Evolutionary conservation across 176 grass and related monocot genomes (phyloP).

Genomic region (Avena insularis): DNA sequence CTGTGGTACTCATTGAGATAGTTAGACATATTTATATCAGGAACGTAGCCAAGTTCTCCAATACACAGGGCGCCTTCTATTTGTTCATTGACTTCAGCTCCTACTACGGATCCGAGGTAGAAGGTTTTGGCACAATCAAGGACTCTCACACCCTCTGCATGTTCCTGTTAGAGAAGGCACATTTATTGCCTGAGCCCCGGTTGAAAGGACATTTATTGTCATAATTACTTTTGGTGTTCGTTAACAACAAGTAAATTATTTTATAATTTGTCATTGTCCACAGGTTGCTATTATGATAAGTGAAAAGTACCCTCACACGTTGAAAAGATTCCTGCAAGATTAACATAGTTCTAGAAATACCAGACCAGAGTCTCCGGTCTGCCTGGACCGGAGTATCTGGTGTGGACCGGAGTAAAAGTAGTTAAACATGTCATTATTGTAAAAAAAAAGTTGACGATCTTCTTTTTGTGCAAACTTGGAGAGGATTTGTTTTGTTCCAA

Average conservation of each 20-base stretch:
- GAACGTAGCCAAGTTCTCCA: constrained; percentile 25
- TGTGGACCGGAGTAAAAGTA: neutral
- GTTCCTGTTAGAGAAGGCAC: constrained; percentile 83
- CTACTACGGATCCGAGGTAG: constrained; percentile 78
- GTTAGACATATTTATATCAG: neutral
- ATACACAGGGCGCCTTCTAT: constrained; percentile 64
- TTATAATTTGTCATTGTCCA: too few species aligned
- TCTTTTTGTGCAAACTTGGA: neutral
- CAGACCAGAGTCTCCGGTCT: too few species aligned
- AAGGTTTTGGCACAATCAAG: constrained; percentile 72
- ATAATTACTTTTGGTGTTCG: too few species aligned
- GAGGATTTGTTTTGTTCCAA: neutral
- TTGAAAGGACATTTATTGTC: too few species aligned
- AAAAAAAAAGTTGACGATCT: neutral
- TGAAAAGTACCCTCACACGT: too few species aligned
- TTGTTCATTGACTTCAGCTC: constrained; percentile 88
- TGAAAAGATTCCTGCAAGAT: too few species aligned
- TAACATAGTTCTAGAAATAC: too few species aligned
- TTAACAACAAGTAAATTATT: too few species aligned
- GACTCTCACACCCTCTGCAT: constrained; percentile 75
- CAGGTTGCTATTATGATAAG: too few species aligned
- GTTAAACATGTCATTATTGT: neutral
- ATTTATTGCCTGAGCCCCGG: too few species aligned
- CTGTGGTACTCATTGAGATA: neutral
- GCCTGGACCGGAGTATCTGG: too few species aligned